phyloP scores from a whole-genome alignment of 305 asterid genomes.

The Fraxinus latifolia region DNA sequence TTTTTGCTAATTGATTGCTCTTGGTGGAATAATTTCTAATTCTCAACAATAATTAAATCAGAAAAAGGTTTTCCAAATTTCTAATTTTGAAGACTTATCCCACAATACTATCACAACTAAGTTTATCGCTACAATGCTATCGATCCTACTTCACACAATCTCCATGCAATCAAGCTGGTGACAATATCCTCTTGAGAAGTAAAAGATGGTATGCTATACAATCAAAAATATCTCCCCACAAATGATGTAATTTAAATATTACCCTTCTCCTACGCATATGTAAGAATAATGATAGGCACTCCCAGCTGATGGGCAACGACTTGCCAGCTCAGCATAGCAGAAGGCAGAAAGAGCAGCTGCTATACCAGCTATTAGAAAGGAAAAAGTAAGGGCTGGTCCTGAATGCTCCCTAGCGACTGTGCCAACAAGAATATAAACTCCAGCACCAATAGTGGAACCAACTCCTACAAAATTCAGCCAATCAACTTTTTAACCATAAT shows the following conservation, averaged over 20 bases:
- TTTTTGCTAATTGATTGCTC: not conserved
- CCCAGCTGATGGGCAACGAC: slow-evolving; percentile 99
- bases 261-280: slow-evolving; percentile 98
- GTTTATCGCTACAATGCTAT: not conserved
- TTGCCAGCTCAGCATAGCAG: slow-evolving; percentile 92
- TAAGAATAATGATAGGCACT: slow-evolving; percentile 98
- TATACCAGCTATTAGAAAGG: slow-evolving; percentile 89
- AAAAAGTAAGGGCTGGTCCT: slow-evolving; percentile 85
- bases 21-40: not conserved
- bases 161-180: not conserved
- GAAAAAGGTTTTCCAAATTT: not conserved
- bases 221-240: not conserved
- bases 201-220: not conserved
- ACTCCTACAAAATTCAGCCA: slow-evolving; percentile 56
- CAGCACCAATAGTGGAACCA: slow-evolving; percentile 96
- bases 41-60: not conserved
- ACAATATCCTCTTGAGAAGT: not conserved
- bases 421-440: slow-evolving; percentile 93
- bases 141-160: slow-evolving; percentile 1
- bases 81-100: not conserved
- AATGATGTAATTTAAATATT: slow-evolving; percentile 19
- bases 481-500: not conserved
- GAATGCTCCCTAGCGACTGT: slow-evolving; percentile 98
- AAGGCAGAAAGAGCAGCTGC: slow-evolving; percentile 98
- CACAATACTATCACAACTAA: not conserved